A percentile compares a stretch with the other conserved stretches of the same genome.
Conservation (phyloP, 768 basidiomycete species). For the Candolleomyces aberdarensis region DNA sequence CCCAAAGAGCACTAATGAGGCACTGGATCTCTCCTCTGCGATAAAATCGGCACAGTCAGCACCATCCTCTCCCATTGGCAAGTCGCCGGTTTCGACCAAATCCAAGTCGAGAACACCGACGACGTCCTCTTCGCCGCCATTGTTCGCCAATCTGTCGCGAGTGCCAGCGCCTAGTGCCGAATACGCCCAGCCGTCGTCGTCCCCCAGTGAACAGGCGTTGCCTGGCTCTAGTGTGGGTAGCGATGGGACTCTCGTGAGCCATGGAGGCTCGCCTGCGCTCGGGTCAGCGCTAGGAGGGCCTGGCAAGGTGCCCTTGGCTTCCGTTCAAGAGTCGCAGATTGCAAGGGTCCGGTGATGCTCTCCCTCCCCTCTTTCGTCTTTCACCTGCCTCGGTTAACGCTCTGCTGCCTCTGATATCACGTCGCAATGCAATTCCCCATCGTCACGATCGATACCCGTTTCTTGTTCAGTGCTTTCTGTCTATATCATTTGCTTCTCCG, state of each 20-base stretch:
- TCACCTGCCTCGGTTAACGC: too few relatives aligned
- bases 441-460: too few relatives aligned
- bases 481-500: too few relatives aligned
- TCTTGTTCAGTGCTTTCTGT: too few relatives aligned
- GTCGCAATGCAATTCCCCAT: too few relatives aligned
- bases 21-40: not conserved
- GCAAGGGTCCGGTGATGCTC: too few relatives aligned
- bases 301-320: not conserved
- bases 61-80: not conserved
- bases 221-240: not conserved
- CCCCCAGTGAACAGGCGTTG: too few relatives aligned
- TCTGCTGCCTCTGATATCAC: too few relatives aligned
- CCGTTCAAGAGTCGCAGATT: not conserved
- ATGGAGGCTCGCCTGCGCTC: not conserved
- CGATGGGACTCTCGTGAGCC: slow-evolving; percentile 5
- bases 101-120: not conserved
- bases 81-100: not conserved
- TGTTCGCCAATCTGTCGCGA: slow-evolving; percentile 4
- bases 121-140: not conserved
- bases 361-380: too few relatives aligned
- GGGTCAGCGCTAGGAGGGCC: not conserved
- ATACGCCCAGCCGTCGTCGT: not conserved
- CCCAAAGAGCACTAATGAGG: not conserved
- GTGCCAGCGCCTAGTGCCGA: slow-evolving; percentile 2
- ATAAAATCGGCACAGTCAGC: not conserved